Base-by-base conservation (phyloP, 2,329 filamentous ascomycete species). In the Dendryphion nanum region DNA sequence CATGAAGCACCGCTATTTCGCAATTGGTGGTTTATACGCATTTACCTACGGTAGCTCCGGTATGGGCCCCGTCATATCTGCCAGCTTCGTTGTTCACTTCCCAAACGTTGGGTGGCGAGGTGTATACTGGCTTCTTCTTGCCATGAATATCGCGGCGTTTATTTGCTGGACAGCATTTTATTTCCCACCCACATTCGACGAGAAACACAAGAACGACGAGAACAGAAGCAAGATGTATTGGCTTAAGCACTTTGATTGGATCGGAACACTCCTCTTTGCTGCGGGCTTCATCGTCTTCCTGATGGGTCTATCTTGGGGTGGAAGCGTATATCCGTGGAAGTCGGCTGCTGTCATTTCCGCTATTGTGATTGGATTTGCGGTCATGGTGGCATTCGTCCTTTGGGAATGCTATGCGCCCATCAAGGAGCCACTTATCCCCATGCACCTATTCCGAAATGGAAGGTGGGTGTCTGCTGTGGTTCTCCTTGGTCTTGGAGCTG, bases 321-420 rank as follows among this genome's bases (percentile, higher is more conserved):
- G 47, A 5, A 20, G 26, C 13, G 23, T 34, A 32, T 71, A 71
- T 47, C 60, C 68, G 4, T 72, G 69, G 69, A 64, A 57, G 15
- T 66, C 65, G 1, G 59, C 61, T 1, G 55, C 62, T 2, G 64
- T 66, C 8, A 67, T 71, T 35, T 56, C 59, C 2, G 58, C 63
- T 8, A 55, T 72, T 14, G 40, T 69, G 4, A 48, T 70, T 16
- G 68, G 69, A 4, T 46, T 44, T 2, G 33, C 53, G 1, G 47
- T 63, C 2, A 49, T 72, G 7, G 40, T 68, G 21, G 53, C 47
- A 0, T 60, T 71, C 14, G 61, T 70, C 16, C 18, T 64, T 12
- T 72, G 62, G 14, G 52, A 56, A 33, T 38, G n/a, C 8, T 48
- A 35, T 24, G 45, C 30, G 51, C 37, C 44, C 5, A 41, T 53